These are phyloP conservation scores for Nepenthes mirabilis DNA, from an alignment of 148 eudicot species.

Conservation along the genomic window DNA sequence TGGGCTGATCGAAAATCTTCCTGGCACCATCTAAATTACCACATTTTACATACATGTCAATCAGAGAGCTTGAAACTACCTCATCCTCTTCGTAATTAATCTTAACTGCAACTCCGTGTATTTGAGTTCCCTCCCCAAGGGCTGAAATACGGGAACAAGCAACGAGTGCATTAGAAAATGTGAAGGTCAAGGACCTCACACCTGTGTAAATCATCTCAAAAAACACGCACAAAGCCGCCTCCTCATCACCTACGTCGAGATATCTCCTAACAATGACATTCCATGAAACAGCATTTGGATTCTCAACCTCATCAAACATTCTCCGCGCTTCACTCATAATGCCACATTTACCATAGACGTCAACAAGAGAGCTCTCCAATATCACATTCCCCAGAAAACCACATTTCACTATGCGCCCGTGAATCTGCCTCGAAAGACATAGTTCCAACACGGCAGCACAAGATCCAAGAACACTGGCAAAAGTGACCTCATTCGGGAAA, in stretches of 20 bases:
- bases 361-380: slow-evolving; percentile 59
- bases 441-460: slow-evolving; percentile 44
- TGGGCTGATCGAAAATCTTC: slow-evolving; percentile 26
- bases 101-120: slow-evolving; percentile 53
- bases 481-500: slow-evolving; percentile 43
- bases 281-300: slow-evolving; percentile 65
- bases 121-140: slow-evolving; percentile 41
- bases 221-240: slow-evolving; percentile 47
- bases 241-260: slow-evolving; percentile 36
- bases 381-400: slow-evolving; percentile 58
- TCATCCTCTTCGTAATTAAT: slow-evolving; percentile 30
- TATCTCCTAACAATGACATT: slow-evolving; percentile 78
- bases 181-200: slow-evolving; percentile 30
- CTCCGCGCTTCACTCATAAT: slow-evolving; percentile 56
- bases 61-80: slow-evolving; percentile 41
- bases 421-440: slow-evolving; percentile 35
- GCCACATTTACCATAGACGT: slow-evolving; percentile 64
- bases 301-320: slow-evolving; percentile 53
- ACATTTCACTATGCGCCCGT: slow-evolving; percentile 38
- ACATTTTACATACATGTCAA: slow-evolving; percentile 54
- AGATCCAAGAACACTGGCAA: slow-evolving; percentile 47
- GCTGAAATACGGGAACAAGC: slow-evolving; percentile 52
- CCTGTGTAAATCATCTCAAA: slow-evolving; percentile 27
- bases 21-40: slow-evolving; percentile 39
- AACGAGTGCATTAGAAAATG: slow-evolving; percentile 53